Evolutionary conservation across 768 basidiomycete species (phyloP), one percentile per base, ranked within the genome.

Genomic region (Trichaptum fuscoviolaceum): DNA sequence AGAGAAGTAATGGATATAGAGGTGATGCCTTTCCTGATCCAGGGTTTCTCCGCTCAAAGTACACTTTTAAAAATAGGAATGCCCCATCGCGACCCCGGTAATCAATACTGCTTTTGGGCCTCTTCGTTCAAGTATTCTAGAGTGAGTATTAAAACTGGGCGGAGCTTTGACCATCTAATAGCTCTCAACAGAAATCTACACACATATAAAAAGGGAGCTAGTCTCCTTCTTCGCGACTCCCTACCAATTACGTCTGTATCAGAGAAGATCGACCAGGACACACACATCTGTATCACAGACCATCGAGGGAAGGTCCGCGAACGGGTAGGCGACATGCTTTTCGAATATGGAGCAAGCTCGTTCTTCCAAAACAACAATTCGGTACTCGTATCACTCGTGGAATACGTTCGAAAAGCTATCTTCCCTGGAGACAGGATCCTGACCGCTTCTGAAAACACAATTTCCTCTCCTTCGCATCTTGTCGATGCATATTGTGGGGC

Each of bases 291-390:
- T 73, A 81, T 97, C 66, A 91, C 93, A 0, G 84, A 94, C 73
- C 93, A 94, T 74, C 90, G 90, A 67, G 86, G 81, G 15, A 86
- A 82, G 10, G 87, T 96, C 0, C 90, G 94, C 64, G 96, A 97
- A 76, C 84, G 84, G 61, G 92, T 99, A 26, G 95, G 93, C 9
- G 78, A 85, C 68, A 86, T 82, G 74, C 76, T 90, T 59, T 97
- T 99, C 78, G 89, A 95, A 73, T 96, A 93, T 77, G 85, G 82
- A 24, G 92, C 89, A 7, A 88, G 91, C 61, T 91, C 93, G 4
- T 99, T 99, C 82, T 99, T 99, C 85, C 96, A 99, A 74, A 98
- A 98, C 81, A 99, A 99, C 84, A 96, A 96, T 74, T 87, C 92
- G 7, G 91, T 96, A 52, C 85, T 99, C 30, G 82, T 87, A 7